These are phyloP conservation scores for Lactifluus rugatus DNA, from an alignment of 768 basidiomycete genomes.

Conservation along the genomic window DNA sequence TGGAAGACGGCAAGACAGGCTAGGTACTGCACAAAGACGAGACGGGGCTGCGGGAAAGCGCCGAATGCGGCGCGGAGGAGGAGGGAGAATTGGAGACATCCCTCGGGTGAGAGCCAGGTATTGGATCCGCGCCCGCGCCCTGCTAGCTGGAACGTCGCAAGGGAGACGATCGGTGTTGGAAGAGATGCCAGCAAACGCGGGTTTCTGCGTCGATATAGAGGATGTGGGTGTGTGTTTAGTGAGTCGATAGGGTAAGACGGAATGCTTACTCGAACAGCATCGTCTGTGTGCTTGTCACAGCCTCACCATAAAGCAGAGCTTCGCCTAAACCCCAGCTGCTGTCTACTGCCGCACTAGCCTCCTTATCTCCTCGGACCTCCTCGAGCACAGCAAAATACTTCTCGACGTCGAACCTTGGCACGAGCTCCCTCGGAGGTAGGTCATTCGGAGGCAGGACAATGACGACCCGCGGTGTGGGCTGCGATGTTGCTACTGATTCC, in stretches of 20 bases:
- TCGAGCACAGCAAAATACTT: constrained; percentile 49
- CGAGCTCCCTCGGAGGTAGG: constrained; percentile 42
- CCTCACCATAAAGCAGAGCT: constrained; percentile 74
- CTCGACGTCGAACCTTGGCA: constrained; percentile 64
- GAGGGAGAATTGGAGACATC: constrained; percentile 80
- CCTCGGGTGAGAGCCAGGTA: constrained; percentile 85
- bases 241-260: neutral
- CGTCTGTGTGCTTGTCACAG: constrained; percentile 90
- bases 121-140: constrained; percentile 87
- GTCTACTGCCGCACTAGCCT: constrained; percentile 14
- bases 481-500: constrained; percentile 31
- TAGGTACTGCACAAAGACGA: constrained; percentile 93
- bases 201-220: constrained; percentile 71
- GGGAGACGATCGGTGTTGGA: constrained; percentile 67
- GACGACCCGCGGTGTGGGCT: constrained; percentile 24
- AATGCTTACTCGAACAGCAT: constrained; percentile 64
- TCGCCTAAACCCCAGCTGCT: constrained; percentile 57
- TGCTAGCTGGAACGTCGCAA: constrained; percentile 80
- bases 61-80: constrained; percentile 50
- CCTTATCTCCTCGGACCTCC: constrained; percentile 26
- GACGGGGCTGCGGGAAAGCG: constrained; percentile 44
- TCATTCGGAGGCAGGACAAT: constrained; percentile 39
- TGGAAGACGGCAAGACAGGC: constrained; percentile 84
- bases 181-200: constrained; percentile 56
- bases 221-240: neutral